Percentiles rank a stretch among this genome's conserved stretches.
Conservation (phyloP, 257 asterid genomes). For the Leptodermis oblonga region DNA sequence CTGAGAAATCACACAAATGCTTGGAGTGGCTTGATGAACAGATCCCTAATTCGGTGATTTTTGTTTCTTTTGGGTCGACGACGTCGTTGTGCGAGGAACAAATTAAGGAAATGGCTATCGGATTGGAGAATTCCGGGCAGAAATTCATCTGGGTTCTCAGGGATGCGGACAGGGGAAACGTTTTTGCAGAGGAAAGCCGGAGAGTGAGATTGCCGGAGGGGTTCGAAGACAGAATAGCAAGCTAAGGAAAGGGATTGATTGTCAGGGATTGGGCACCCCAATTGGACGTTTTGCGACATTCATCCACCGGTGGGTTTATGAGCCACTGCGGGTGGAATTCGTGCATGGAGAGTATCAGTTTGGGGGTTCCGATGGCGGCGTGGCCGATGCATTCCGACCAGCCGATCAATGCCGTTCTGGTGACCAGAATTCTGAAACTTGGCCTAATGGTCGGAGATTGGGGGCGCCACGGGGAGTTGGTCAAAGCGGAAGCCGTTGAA, state of each 20-base stretch:
- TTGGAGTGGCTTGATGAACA: slow-evolving; percentile 19
- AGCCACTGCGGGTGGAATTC: slow-evolving; percentile 33
- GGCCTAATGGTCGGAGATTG: slow-evolving; percentile 21
- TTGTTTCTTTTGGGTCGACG: slow-evolving; percentile 19
- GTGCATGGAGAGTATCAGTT: slow-evolving; percentile 21
- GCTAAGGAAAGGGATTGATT: slow-evolving; percentile 9
- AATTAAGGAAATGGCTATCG: slow-evolving; percentile 13
- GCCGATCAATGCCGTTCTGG: slow-evolving; percentile 16
- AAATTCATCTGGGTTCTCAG: slow-evolving; percentile 22
- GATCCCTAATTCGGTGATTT: slow-evolving; percentile 12
- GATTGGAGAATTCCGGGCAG: slow-evolving; percentile 7
- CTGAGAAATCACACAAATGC: background rate
- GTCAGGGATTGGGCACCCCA: slow-evolving; percentile 29
- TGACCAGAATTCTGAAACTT: slow-evolving; percentile 11
- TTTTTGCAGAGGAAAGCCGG: slow-evolving; percentile 11
- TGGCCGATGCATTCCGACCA: slow-evolving; percentile 32
- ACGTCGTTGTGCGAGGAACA: slow-evolving; percentile 1
- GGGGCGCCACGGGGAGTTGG: slow-evolving; percentile 14
- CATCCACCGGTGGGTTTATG: slow-evolving; percentile 30
- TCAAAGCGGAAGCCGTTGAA: slow-evolving; percentile 19
- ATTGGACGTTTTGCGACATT: slow-evolving; percentile 15
- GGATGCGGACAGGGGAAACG: slow-evolving; percentile 22
- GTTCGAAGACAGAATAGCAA: slow-evolving; percentile 17
- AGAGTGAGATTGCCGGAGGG: slow-evolving; percentile 13
- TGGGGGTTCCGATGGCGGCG: slow-evolving; percentile 29